Evolutionary conservation across 345 rosid species (phyloP).

Genomic region (Melaleuca quinquenervia): DNA sequence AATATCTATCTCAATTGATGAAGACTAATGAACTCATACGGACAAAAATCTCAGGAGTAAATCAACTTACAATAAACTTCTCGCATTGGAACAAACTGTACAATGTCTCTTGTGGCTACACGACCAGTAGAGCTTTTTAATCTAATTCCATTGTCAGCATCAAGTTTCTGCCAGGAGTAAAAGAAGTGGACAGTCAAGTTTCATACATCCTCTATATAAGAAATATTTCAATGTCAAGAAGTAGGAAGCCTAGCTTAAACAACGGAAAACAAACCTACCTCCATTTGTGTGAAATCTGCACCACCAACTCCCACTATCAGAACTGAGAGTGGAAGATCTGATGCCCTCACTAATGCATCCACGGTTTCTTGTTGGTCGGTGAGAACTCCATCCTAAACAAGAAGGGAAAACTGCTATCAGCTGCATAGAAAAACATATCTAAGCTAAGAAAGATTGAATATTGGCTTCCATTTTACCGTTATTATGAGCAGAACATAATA

Average conservation of each 20-base stretch:
- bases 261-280: constrained; percentile 32
- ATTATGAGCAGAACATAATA: constrained; percentile 54
- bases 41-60: not conserved
- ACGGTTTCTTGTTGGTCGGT: constrained; percentile 69
- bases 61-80: constrained; percentile 52
- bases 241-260: not conserved
- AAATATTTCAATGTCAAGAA: not conserved
- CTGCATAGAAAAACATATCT: not conserved
- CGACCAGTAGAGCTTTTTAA: constrained; percentile 73
- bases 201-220: not conserved
- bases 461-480: constrained; percentile 23
- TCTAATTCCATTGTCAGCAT: constrained; percentile 64
- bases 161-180: constrained; percentile 42
- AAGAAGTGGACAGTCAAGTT: not conserved
- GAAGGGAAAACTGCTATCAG: not conserved
- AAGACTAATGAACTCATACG: no score
- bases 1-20: no score
- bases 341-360: constrained; percentile 74
- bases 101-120: constrained; percentile 77
- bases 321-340: constrained; percentile 86
- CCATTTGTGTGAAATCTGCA: constrained; percentile 82
- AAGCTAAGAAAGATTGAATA: not conserved
- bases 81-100: constrained; percentile 79
- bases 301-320: constrained; percentile 82
- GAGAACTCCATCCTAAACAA: constrained; percentile 71